phyloP scores from a whole-genome alignment of 306 rosid genomes.

The Cucurbita moschata region DNA sequence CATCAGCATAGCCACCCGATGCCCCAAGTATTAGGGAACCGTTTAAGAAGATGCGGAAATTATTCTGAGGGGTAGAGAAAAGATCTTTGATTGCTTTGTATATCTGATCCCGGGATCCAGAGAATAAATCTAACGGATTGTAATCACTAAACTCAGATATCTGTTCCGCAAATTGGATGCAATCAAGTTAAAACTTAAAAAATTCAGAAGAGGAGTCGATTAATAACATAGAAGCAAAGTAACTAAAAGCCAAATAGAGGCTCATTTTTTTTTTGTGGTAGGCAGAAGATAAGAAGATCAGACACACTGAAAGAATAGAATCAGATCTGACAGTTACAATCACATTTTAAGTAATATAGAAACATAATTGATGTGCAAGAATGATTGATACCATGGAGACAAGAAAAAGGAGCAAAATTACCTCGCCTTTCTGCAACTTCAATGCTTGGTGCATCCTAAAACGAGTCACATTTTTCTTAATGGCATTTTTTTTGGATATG shows the following conservation, averaged over 20 bases:
- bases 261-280: background rate
- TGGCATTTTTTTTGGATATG: slow-evolving; percentile 50
- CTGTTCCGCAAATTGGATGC: slow-evolving; percentile 28
- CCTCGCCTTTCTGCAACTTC: slow-evolving; percentile 80
- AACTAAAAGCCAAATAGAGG: background rate
- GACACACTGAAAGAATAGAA: background rate
- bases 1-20: slow-evolving; percentile 47
- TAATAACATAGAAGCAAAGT: background rate
- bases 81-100: slow-evolving; percentile 65
- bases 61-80: slow-evolving; percentile 75
- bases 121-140: slow-evolving; percentile 76
- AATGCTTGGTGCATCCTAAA: slow-evolving; percentile 88
- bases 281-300: background rate
- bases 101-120: slow-evolving; percentile 67
- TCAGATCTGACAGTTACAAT: background rate
- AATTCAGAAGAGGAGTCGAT: background rate
- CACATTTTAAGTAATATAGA: background rate
- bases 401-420: slow-evolving; percentile 5
- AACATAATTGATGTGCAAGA: background rate
- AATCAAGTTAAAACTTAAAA: background rate
- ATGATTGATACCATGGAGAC: background rate
- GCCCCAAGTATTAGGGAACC: slow-evolving; percentile 76
- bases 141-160: slow-evolving; percentile 56
- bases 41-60: slow-evolving; percentile 74
- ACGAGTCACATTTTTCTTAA: slow-evolving; percentile 55